These are phyloP conservation scores for Prunus dulcis DNA, from an alignment of 306 rosid genomes.

Conservation along the genomic window DNA sequence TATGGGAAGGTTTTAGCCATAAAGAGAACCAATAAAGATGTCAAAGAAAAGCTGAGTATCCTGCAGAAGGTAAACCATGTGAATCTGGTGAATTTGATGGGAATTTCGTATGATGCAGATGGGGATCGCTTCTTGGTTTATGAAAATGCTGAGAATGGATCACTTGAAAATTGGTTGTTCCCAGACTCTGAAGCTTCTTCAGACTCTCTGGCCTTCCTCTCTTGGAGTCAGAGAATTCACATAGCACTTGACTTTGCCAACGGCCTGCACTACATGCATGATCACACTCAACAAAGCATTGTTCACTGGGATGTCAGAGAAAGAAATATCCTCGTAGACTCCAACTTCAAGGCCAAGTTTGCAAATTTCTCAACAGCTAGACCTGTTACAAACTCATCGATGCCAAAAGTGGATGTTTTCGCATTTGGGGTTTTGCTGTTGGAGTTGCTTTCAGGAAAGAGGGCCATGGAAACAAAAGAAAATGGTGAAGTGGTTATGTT, in stretches of 20 bases:
- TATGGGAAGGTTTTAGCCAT: constrained; percentile 45
- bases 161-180: constrained; percentile 57
- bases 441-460: constrained; percentile 58
- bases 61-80: constrained; percentile 68
- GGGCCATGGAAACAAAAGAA: constrained; percentile 36
- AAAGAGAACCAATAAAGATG: constrained; percentile 46
- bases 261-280: constrained; percentile 75
- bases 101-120: constrained; percentile 38
- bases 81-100: constrained; percentile 63
- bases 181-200: constrained; percentile 25
- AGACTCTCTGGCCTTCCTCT: constrained; percentile 24
- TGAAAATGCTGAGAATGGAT: constrained; percentile 66
- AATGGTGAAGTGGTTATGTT: constrained; percentile 47
- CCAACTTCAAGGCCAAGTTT: constrained; percentile 64
- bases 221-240: constrained; percentile 63
- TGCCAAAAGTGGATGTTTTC: constrained; percentile 58
- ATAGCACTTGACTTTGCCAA: constrained; percentile 68
- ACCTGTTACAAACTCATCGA: constrained; percentile 28
- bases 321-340: constrained; percentile 57
- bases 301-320: constrained; percentile 64
- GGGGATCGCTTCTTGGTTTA: constrained; percentile 55
- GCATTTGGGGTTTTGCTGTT: constrained; percentile 62
- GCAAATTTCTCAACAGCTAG: constrained; percentile 61
- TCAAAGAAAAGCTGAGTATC: constrained; percentile 56
- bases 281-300: constrained; percentile 62